Conservation (phyloP, 179 eudicot genomes). For the Carnegiea gigantea region DNA sequence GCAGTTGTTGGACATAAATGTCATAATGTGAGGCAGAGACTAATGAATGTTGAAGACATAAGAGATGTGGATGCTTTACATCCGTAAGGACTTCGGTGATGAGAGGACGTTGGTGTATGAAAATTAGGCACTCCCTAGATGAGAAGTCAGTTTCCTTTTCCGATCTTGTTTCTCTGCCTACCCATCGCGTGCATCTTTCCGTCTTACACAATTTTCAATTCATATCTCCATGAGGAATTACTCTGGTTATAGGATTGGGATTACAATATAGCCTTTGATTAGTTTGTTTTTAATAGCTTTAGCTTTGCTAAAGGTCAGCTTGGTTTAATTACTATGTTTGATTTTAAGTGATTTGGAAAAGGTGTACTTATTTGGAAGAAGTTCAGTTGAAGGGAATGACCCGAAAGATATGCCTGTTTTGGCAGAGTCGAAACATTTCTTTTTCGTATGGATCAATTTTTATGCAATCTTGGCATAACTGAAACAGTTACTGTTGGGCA, state of each 20-base stretch:
- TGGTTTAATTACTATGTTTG: too few relatives aligned
- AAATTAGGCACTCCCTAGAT: conserved; percentile 20
- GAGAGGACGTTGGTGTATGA: neutral
- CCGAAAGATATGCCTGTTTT: neutral
- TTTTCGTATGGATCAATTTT: too few relatives aligned
- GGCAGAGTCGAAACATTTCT: neutral
- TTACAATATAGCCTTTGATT: neutral
- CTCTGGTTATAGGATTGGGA: neutral
- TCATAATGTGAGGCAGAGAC: neutral
- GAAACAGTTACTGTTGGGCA: too few relatives aligned
- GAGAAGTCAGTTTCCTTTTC: conserved; percentile 15
- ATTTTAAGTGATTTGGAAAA: neutral
- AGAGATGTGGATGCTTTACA: conserved; percentile 16
- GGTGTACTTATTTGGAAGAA: neutral
- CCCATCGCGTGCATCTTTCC: neutral
- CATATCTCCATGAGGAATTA: neutral
- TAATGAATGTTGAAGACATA: conserved; percentile 2
- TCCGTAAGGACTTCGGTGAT: conserved; percentile 9
- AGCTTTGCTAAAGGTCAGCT: neutral
- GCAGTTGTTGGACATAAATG: neutral
- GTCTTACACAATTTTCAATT: neutral
- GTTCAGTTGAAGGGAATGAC: neutral
- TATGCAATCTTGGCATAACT: neutral
- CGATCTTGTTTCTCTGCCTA: conserved; percentile 15
- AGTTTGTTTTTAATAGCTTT: neutral